A percentile compares a stretch with the other conserved stretches of the same genome.
These are phyloP conservation scores for Taphrina communis DNA, from an alignment of 1,139 yeast species.

Conservation along the genomic window DNA sequence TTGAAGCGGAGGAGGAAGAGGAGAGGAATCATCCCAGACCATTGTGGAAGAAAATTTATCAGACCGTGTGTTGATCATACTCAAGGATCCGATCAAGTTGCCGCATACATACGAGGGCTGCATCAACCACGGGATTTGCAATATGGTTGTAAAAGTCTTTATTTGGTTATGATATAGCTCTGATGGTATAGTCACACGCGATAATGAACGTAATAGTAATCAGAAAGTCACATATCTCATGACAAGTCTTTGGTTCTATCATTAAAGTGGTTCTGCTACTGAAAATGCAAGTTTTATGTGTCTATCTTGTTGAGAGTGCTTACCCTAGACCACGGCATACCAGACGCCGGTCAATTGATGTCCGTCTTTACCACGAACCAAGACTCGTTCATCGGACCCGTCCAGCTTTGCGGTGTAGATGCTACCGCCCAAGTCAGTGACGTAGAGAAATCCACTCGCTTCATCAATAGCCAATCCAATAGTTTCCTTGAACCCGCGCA, in stretches of 20 bases:
- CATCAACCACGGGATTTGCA: neutral
- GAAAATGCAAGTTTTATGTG: neutral
- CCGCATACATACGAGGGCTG: too few species aligned
- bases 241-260: too few species aligned
- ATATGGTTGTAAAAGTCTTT: neutral
- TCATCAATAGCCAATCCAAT: neutral
- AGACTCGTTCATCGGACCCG: neutral
- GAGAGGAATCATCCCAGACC: slow-evolving; percentile 27
- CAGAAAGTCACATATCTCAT: too few species aligned
- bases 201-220: slow-evolving; percentile 4
- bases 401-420: neutral
- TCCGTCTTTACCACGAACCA: neutral
- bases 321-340: neutral
- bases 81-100: too few species aligned
- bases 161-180: neutral
- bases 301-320: neutral
- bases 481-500: neutral
- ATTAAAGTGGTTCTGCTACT: too few species aligned
- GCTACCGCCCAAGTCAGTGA: slow-evolving; percentile 2
- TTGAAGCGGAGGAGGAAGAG: slow-evolving; percentile 30
- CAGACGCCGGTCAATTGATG: neutral
- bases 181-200: neutral
- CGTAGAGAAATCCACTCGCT: neutral
- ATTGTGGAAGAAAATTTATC: slow-evolving; percentile 27
- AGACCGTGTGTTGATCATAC: slow-evolving; percentile 12